A percentile compares a stretch with the other conserved stretches of the same genome.
phyloP scores from a whole-genome alignment of 2,329 filamentous ascomycete genomes.

The Ophiostoma perfectum region DNA sequence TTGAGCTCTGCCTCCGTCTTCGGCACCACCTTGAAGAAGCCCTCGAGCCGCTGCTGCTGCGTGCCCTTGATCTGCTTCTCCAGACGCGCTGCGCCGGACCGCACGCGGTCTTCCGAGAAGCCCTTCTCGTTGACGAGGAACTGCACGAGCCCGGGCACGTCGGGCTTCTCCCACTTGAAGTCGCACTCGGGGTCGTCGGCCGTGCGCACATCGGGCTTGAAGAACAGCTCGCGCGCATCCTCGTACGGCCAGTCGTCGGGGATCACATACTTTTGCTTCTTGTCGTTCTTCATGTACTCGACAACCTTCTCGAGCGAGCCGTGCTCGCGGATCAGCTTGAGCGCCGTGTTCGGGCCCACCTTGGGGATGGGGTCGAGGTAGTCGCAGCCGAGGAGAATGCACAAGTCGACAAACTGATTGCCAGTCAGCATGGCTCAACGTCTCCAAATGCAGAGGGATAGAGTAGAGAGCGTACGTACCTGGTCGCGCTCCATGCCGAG shows the following conservation, averaged over 20 bases:
- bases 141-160: conserved; percentile 81
- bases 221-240: conserved; percentile 87
- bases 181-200: conserved; percentile 85
- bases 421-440: not conserved
- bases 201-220: conserved; percentile 78
- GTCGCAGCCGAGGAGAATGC: conserved; percentile 94
- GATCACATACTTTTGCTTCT: conserved; percentile 73
- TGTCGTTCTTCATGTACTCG: conserved; percentile 68
- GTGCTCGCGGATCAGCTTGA: conserved; percentile 92
- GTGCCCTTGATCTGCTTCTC: conserved; percentile 87
- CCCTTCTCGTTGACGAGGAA: conserved; percentile 92
- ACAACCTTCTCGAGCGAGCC: conserved; percentile 82
- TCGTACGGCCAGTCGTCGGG: conserved; percentile 96
- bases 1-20: conserved; percentile 85
- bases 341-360: conserved; percentile 81
- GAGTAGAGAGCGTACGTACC: not conserved
- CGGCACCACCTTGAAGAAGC: conserved; percentile 91
- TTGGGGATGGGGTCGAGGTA: conserved; percentile 97
- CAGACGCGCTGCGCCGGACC: conserved; percentile 68
- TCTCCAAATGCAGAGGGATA: not conserved
- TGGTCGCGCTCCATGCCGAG: conserved; percentile 77
- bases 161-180: conserved; percentile 95
- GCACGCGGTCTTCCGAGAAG: conserved; percentile 91
- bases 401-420: conserved; percentile 86
- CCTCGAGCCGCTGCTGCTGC: conserved; percentile 86